Conservation (phyloP, 495 filamentous ascomycete genomes). For the Cercophora scortea region DNA sequence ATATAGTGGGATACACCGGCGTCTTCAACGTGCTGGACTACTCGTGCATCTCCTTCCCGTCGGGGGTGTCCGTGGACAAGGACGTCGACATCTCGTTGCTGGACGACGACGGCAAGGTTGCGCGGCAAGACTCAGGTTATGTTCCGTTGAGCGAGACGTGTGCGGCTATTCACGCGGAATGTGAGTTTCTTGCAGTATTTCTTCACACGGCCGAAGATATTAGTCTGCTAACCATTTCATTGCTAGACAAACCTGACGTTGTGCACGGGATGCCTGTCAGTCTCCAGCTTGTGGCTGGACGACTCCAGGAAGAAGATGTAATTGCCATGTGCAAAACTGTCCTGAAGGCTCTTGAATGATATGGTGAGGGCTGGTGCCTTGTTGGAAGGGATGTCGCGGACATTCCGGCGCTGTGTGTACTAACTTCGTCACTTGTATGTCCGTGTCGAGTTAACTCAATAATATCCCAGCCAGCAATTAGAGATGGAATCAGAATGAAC, state of each 20-base stretch:
- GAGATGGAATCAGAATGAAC: too few relatives aligned
- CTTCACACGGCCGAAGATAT: not conserved
- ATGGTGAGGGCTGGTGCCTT: too few relatives aligned
- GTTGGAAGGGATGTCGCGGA: too few relatives aligned
- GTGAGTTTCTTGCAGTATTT: conserved; percentile 2
- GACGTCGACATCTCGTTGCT: not conserved
- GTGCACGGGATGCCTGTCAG: conserved; percentile 5
- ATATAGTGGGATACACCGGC: not conserved
- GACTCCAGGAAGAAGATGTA: not conserved
- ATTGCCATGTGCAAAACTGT: not conserved
- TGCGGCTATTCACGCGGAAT: not conserved
- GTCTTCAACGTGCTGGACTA: conserved; percentile 1
- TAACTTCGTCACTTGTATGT: too few relatives aligned
- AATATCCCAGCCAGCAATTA: too few relatives aligned
- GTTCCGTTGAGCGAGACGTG: not conserved
- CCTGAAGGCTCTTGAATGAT: too few relatives aligned
- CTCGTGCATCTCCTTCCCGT: not conserved
- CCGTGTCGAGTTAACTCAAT: too few relatives aligned
- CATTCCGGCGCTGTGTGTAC: too few relatives aligned
- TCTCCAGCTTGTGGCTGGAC: conserved; percentile 9
- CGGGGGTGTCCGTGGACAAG: not conserved
- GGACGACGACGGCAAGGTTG: not conserved
- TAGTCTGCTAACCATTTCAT: conserved; percentile 3
- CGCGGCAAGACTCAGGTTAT: not conserved
- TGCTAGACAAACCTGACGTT: not conserved